Evolutionary conservation across 2,329 filamentous ascomycete species (phyloP), one percentile per base, ranked within the genome.

Genomic region (Trichophyton equinum): DNA sequence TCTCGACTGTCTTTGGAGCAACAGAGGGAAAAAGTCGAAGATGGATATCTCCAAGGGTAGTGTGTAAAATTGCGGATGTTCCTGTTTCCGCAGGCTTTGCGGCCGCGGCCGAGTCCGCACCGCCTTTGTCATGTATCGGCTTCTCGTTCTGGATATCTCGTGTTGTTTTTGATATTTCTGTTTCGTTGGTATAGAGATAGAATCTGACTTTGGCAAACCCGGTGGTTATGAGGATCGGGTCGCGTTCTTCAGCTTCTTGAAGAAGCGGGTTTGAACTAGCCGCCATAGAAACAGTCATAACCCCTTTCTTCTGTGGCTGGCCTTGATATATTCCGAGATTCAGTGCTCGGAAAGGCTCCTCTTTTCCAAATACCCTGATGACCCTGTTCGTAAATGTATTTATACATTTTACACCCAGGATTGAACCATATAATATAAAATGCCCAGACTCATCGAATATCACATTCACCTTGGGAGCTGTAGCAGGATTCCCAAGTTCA

Each of bases 141-240:
- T 91, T 91, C 75, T 99, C 94, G 72, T 99, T 99, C 67, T 96
- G 91, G 9, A 99, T 81, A 72, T 99, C 94, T 66, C 94, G 85
- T 40, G 86, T 86, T 6, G 88, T 87, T 73, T 92, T 95, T 66
- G 85, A 87, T 58, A 94, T 81, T 25, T 90, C 87, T 42, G 86
- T 83, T 44, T 96, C 88, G 72, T 96, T 95, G 40, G 89, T 96
- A 74, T 96, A 99, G 85, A 97, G 91, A 80, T 96, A 99, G 76
- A 99, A 99, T 46, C 95, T 87, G 30, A 88, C 83, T 75, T 96
- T 97, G 64, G 86, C 88, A 53, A 88, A 86, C 0, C 86, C 92
- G 0, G 94, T 97, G 8, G 83, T 81, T 51, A 95, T 82, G 6
- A 99, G 79, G 70, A 97, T 92, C 0, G 95, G 91, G 71, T 99